Evolutionary conservation across 2,329 filamentous ascomycete genomes (phyloP).

Genomic region (Ascochyta rabiei): DNA sequence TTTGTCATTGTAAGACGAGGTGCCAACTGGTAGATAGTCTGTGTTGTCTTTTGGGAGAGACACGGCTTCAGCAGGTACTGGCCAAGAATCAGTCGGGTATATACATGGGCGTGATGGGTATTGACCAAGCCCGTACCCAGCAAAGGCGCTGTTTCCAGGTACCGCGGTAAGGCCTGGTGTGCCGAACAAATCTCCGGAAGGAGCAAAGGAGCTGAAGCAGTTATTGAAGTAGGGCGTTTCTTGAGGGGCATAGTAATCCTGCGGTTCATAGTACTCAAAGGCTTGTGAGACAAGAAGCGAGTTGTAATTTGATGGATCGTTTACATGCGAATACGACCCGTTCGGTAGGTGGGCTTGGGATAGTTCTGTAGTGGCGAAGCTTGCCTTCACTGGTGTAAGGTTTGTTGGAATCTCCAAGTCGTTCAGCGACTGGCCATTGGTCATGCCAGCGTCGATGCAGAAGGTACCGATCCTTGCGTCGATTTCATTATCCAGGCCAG

Average conservation of each 20-base stretch:
- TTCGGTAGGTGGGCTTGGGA: background rate
- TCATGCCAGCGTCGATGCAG: background rate
- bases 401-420: background rate
- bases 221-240: constrained; percentile 4
- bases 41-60: background rate
- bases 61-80: background rate
- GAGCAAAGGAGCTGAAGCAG: background rate
- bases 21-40: background rate
- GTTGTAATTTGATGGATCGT: background rate
- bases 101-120: background rate
- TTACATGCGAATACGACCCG: background rate
- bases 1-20: background rate
- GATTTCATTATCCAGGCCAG: background rate
- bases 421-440: background rate
- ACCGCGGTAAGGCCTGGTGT: background rate
- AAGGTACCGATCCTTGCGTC: background rate
- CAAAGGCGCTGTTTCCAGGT: background rate
- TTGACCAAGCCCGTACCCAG: background rate
- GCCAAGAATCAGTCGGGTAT: background rate
- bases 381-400: background rate
- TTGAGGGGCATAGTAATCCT: constrained; percentile 5
- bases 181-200: background rate
- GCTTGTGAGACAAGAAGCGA: background rate
- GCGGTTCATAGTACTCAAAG: constrained; percentile 1
- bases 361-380: background rate